A percentile compares a stretch with the other conserved stretches of the same genome.
phyloP scores from a whole-genome alignment of 2,329 filamentous ascomycete species.

The Myriangium duriaei region DNA sequence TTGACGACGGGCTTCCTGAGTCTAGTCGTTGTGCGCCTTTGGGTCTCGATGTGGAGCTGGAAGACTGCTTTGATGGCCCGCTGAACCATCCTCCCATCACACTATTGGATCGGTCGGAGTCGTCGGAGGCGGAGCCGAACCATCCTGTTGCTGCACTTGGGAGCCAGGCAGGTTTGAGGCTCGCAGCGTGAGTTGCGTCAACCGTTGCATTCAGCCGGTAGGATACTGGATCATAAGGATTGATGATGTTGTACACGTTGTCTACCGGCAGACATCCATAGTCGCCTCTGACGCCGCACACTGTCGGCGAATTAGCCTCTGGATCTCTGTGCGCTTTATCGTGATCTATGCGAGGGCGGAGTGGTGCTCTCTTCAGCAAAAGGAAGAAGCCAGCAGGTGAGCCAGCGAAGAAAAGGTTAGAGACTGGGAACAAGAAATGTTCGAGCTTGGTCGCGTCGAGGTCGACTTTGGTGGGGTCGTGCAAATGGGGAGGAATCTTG shows the following conservation, averaged over 20 bases:
- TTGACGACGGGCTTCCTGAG: constrained; percentile 22
- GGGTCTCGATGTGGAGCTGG: constrained; percentile 12
- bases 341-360: constrained; percentile 65
- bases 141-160: constrained; percentile 52
- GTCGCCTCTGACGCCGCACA: constrained; percentile 65
- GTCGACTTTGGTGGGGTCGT: constrained; percentile 20
- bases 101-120: background rate
- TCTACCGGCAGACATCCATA: constrained; percentile 90
- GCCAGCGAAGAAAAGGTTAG: constrained; percentile 76
- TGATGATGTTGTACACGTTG: constrained; percentile 91
- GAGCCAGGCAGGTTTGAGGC: constrained; percentile 65
- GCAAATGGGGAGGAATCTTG: constrained; percentile 37
- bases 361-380: constrained; percentile 58
- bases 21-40: constrained; percentile 14
- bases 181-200: constrained; percentile 64
- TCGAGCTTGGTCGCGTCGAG: constrained; percentile 22
- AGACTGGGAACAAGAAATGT: constrained; percentile 82
- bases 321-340: constrained; percentile 60
- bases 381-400: constrained; percentile 90
- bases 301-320: constrained; percentile 30
- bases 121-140: constrained; percentile 25
- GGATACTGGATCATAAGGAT: constrained; percentile 66
- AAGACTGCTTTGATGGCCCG: constrained; percentile 10
- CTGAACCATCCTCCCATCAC: constrained; percentile 27
- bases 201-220: constrained; percentile 87